Evolutionary conservation across 495 filamentous ascomycete species (phyloP).

Genomic region (Jackrogersella multiformis): DNA sequence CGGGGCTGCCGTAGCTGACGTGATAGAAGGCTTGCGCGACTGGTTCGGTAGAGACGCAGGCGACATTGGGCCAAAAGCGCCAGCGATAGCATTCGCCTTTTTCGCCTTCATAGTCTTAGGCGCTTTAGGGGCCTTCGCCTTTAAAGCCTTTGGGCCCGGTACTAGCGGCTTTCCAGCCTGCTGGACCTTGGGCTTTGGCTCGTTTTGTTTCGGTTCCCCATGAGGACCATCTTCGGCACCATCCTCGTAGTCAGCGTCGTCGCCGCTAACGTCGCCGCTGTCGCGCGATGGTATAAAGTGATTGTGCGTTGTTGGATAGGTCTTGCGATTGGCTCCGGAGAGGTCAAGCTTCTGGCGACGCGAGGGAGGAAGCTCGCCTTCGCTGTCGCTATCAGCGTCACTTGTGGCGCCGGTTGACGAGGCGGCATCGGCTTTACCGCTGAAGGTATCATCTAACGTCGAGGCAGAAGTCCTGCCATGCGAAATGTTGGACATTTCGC

Average conservation of each 20-base stretch:
- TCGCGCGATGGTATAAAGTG: constrained; percentile 70
- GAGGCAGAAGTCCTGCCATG: constrained; percentile 92
- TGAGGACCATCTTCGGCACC: constrained; percentile 42
- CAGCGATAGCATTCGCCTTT: constrained; percentile 50
- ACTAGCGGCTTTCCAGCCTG: constrained; percentile 55
- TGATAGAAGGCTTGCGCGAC: constrained; percentile 82
- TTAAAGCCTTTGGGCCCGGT: constrained; percentile 51
- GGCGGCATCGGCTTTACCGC: constrained; percentile 82
- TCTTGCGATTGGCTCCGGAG: constrained; percentile 53
- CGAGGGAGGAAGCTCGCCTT: constrained; percentile 71
- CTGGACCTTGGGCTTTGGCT: constrained; percentile 52
- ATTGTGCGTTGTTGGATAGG: constrained; percentile 67
- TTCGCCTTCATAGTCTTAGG: constrained; percentile 64
- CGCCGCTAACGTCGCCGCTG: constrained; percentile 76
- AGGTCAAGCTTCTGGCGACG: constrained; percentile 69
- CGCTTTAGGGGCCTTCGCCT: constrained; percentile 59
- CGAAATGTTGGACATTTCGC: constrained; percentile 89
- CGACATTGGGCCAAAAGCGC: constrained; percentile 65
- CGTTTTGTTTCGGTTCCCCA: constrained; percentile 30
- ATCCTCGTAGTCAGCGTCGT: constrained; percentile 71
- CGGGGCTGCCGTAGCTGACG: constrained; percentile 73
- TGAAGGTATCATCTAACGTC: constrained; percentile 89
- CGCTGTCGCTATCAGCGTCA: constrained; percentile 79
- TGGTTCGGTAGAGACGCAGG: constrained; percentile 70
- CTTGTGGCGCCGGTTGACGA: constrained; percentile 86